Conservation (phyloP, 2,329 filamentous ascomycete species). For the Cladobotryum protrusum region DNA sequence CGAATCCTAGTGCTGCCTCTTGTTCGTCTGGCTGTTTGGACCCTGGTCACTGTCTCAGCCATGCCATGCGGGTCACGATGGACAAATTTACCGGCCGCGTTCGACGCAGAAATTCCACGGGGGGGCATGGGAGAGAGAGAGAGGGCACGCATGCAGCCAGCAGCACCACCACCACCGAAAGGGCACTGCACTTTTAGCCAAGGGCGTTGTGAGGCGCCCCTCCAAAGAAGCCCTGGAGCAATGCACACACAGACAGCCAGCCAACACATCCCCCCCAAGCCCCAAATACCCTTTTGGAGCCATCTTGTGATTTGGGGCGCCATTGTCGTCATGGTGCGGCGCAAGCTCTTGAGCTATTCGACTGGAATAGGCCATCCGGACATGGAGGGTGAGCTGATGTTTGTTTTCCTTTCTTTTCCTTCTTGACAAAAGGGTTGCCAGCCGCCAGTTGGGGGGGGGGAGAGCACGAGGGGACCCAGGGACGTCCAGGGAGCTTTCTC, state of each 20-base stretch:
- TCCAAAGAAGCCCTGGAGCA: too few relatives aligned
- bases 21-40: neutral
- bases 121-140: too few relatives aligned
- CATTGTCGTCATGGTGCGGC: neutral
- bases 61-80: constrained; percentile 1
- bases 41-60: neutral
- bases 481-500: constrained; percentile 1
- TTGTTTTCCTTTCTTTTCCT: neutral
- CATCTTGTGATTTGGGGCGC: neutral
- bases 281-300: neutral
- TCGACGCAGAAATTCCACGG: neutral
- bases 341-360: neutral
- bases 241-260: neutral
- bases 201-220: too few relatives aligned
- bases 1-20: neutral
- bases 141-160: too few relatives aligned
- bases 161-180: too few relatives aligned
- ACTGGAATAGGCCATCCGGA: neutral
- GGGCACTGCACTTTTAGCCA: too few relatives aligned
- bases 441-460: too few relatives aligned
- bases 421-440: neutral
- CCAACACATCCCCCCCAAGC: too few relatives aligned
- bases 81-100: neutral
- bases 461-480: neutral
- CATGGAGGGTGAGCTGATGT: neutral